Conservation (phyloP, 2,329 filamentous ascomycete genomes). For the Ilyonectria robusta region DNA sequence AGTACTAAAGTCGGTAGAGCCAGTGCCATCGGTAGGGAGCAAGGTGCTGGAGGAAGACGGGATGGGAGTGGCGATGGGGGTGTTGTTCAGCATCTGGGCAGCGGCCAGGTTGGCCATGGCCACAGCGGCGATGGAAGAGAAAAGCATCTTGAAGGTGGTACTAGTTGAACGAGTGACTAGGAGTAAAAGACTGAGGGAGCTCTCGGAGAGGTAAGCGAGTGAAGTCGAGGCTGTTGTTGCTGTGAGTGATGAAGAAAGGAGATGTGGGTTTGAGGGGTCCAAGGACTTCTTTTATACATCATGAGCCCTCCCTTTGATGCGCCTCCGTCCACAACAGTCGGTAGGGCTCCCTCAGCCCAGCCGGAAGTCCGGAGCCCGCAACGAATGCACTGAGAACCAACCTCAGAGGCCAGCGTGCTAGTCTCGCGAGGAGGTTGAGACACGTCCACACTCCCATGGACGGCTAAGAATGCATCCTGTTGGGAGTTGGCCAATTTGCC, state of each 20-base stretch:
- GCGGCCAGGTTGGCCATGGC: constrained; percentile 50
- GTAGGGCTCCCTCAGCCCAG: constrained; percentile 14
- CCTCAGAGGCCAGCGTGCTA: constrained; percentile 17
- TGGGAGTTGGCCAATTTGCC: constrained; percentile 30
- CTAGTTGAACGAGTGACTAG: constrained; percentile 46
- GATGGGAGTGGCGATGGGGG: constrained; percentile 20
- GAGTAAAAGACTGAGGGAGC: constrained; percentile 44
- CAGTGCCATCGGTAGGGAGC: constrained; percentile 23
- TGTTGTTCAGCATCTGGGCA: constrained; percentile 37
- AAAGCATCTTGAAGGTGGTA: constrained; percentile 50
- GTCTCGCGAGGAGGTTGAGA: constrained; percentile 40
- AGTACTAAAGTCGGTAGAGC: not conserved
- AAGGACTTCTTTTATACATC: constrained; percentile 49
- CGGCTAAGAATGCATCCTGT: constrained; percentile 41
- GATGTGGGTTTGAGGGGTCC: constrained; percentile 34
- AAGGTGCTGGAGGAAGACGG: constrained; percentile 18
- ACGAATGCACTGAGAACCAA: constrained; percentile 38
- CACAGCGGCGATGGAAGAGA: constrained; percentile 48
- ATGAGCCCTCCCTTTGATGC: constrained; percentile 22
- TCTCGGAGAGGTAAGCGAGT: constrained; percentile 48
- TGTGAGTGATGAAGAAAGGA: constrained; percentile 38
- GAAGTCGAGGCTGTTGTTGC: constrained; percentile 50
- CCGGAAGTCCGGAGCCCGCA: constrained; percentile 17
- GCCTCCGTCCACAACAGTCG: not conserved
- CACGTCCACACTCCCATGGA: constrained; percentile 36